Conservation (phyloP, 2,329 filamentous ascomycete genomes). For the Hypoxylon sp. region DNA sequence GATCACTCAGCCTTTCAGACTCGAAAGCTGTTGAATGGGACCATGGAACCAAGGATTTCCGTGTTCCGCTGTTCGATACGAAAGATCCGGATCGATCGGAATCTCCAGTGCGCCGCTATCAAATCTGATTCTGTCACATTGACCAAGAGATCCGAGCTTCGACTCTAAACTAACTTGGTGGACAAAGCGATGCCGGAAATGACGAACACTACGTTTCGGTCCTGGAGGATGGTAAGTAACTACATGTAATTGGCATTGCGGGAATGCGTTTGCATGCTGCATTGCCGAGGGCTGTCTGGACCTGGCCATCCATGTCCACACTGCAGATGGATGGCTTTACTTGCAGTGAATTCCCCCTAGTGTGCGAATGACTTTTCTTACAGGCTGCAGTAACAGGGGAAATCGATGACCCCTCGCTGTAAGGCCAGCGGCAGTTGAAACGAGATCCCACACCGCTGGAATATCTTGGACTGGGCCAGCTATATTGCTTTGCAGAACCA, state of each 20-base stretch:
- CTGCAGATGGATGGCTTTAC: slow-evolving; percentile 39
- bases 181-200: slow-evolving; percentile 24
- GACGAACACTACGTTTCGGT: slow-evolving; percentile 12
- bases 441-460: slow-evolving; percentile 43
- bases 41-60: slow-evolving; percentile 26
- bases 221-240: slow-evolving; percentile 10
- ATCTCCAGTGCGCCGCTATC: slow-evolving; percentile 35
- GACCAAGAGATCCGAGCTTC: slow-evolving; percentile 32
- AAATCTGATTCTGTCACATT: slow-evolving; percentile 40
- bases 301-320: slow-evolving; percentile 41
- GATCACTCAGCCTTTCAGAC: slow-evolving; percentile 34
- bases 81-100: slow-evolving; percentile 46
- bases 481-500: slow-evolving; percentile 40
- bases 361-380: slow-evolving; percentile 43
- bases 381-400: slow-evolving; percentile 36
- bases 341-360: slow-evolving; percentile 45
- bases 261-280: slow-evolving; percentile 41
- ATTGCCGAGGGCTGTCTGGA: slow-evolving; percentile 39
- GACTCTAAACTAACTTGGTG: slow-evolving; percentile 32
- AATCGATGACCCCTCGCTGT: slow-evolving; percentile 38
- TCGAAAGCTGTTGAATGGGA: slow-evolving; percentile 15
- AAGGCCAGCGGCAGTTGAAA: slow-evolving; percentile 47
- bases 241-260: slow-evolving; percentile 33
- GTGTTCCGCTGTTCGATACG: slow-evolving; percentile 31
- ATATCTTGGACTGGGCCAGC: slow-evolving; percentile 26